phyloP scores from a whole-genome alignment of 1,284 basidiomycete species.

The Fomitopsis schrenkii region DNA sequence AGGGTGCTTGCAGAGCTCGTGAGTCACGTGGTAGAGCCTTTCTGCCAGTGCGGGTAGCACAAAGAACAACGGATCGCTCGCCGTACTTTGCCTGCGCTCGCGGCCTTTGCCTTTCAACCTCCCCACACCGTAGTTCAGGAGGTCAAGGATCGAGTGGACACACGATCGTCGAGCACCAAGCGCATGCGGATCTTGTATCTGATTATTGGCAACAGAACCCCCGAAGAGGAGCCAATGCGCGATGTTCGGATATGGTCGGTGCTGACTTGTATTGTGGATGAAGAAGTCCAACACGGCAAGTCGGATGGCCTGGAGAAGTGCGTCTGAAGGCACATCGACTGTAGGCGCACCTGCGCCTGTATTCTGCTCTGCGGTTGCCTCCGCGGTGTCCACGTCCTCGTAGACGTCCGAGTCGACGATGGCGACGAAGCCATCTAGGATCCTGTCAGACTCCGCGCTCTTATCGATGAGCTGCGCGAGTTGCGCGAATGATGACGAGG shows the following conservation, averaged over 20 bases:
- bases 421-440: constrained; percentile 75
- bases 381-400: constrained; percentile 56
- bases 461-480: constrained; percentile 81
- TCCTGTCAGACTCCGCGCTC: constrained; percentile 83
- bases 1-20: constrained; percentile 85
- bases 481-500: constrained; percentile 55
- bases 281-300: constrained; percentile 85
- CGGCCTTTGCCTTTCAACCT: constrained; percentile 45
- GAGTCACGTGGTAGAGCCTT: constrained; percentile 79
- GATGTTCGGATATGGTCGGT: constrained; percentile 75
- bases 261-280: constrained; percentile 70
- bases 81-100: constrained; percentile 23
- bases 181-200: constrained; percentile 74
- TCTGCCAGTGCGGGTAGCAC: constrained; percentile 81
- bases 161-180: constrained; percentile 68
- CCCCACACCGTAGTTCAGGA: constrained; percentile 70
- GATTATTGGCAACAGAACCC: constrained; percentile 43
- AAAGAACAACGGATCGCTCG: constrained; percentile 55
- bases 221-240: constrained; percentile 90
- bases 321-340: constrained; percentile 37
- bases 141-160: constrained; percentile 78
- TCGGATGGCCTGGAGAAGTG: constrained; percentile 68
- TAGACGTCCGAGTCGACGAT: constrained; percentile 62
- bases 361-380: constrained; percentile 52
- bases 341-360: constrained; percentile 71